Conservation (phyloP, 257 asterid species). For the Capsicum rhomboideum region DNA sequence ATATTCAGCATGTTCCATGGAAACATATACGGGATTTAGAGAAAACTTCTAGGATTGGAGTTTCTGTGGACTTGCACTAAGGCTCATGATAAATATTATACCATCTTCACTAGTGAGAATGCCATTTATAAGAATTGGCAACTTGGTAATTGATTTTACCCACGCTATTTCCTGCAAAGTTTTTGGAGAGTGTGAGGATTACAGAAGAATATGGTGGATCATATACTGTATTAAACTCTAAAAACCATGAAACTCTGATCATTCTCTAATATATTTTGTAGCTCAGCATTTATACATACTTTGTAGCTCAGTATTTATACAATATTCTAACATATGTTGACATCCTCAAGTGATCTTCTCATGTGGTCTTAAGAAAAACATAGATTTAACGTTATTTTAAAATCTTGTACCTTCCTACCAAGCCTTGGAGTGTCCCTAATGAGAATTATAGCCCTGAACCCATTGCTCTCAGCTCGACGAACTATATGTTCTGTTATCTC, state of each 20-base stretch:
- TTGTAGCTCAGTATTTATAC: no score
- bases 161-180: conserved; percentile 53
- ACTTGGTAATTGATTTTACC: conserved; percentile 49
- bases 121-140: conserved; percentile 60
- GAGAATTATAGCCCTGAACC: conserved; percentile 53
- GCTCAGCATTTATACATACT: background rate
- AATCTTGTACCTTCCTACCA: conserved; percentile 43
- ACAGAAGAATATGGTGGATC: background rate
- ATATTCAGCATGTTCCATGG: no score
- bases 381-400: background rate
- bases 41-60: background rate
- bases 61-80: background rate
- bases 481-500: conserved; percentile 48
- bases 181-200: background rate
- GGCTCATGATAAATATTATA: background rate
- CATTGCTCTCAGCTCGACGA: conserved; percentile 56
- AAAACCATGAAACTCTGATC: background rate
- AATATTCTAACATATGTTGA: background rate
- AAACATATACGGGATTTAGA: no score
- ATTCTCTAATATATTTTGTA: background rate
- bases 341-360: background rate
- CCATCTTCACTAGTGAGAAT: conserved; percentile 60
- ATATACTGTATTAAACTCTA: background rate
- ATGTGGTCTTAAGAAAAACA: background rate
- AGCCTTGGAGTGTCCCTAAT: conserved; percentile 53